Conservation (phyloP, 176 grass and related monocot genomes). For the Ensete glaucum region DNA sequence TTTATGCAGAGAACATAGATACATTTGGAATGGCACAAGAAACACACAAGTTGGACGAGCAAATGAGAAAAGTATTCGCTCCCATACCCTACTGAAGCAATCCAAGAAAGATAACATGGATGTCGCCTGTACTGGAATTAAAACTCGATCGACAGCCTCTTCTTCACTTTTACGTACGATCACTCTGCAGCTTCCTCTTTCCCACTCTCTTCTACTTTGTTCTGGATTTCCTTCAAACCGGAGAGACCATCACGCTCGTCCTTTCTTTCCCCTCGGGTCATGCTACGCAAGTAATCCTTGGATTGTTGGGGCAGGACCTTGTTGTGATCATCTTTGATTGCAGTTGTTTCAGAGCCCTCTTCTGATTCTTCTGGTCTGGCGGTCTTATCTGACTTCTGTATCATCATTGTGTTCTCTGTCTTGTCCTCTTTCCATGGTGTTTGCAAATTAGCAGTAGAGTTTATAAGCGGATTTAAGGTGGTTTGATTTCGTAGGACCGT, state of each 20-base stretch:
- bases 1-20: too few species aligned
- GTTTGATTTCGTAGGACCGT: slow-evolving; percentile 40
- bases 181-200: slow-evolving; percentile 21
- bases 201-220: slow-evolving; percentile 28
- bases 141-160: not conserved
- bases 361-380: not conserved
- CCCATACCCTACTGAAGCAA: too few species aligned
- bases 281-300: slow-evolving; percentile 7
- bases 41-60: too few species aligned
- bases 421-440: not conserved
- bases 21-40: too few species aligned
- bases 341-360: too few species aligned
- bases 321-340: too few species aligned
- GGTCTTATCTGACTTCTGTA: not conserved
- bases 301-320: not conserved
- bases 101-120: too few species aligned
- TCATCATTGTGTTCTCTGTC: not conserved
- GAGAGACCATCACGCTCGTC: not conserved
- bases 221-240: slow-evolving; percentile 29
- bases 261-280: not conserved
- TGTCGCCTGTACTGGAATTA: not conserved
- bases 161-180: not conserved
- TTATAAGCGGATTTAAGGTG: slow-evolving; percentile 4
- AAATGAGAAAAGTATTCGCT: too few species aligned
- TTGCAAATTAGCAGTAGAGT: not conserved